Evolutionary conservation across 2,329 filamentous ascomycete genomes (phyloP), one percentile per base, ranked within the genome.

Genomic region (Macroventuria anomochaeta): DNA sequence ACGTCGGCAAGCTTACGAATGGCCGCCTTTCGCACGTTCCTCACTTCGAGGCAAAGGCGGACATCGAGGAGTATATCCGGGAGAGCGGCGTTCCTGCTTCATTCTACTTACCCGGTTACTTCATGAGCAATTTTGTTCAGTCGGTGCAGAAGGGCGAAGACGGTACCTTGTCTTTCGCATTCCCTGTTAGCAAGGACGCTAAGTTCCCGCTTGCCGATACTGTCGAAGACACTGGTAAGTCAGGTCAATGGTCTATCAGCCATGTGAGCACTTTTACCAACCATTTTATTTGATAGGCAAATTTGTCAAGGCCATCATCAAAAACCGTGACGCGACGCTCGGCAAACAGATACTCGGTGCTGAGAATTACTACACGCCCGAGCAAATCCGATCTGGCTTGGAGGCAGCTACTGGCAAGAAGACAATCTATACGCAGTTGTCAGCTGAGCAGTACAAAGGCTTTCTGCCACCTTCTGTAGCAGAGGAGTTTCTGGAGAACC

Each of bases 1-100:
- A 62, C 23, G 59, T 60, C 2, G 59, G 58, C 17, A 58, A 63
- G 26, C 31, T 56, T 7, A 65, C 59, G 7, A 57, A 61, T n/a
- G 75, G 75, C 11, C 72, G 71, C 21, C 67, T 76, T 20, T 57
- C 60, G 7, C 62, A 73, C 25, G 70, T 77, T 11, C 59, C 77
- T 50, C 80, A 83, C 59, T 87, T 86, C 54, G 83, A 87, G 64
- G 72, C 70, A 63, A 86, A 86, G 67, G 82, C 83, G 12, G 70
- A 78, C 5, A 77, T 83, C 0, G 83, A 84, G 58, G 68, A 77
- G 17, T 83, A 86, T 66, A 79, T 84, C 43, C 77, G 79, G n/a
- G 78, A 78, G 0, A 57, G 28, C 7, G 61, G 58, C 7, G 37
- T 62, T 2, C 53, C 58, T 4, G 46, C 53, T 5, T 79, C 82